Evolutionary conservation across 208 protist genomes (phyloP).

Genomic region (Leishmania tarentolae): DNA sequence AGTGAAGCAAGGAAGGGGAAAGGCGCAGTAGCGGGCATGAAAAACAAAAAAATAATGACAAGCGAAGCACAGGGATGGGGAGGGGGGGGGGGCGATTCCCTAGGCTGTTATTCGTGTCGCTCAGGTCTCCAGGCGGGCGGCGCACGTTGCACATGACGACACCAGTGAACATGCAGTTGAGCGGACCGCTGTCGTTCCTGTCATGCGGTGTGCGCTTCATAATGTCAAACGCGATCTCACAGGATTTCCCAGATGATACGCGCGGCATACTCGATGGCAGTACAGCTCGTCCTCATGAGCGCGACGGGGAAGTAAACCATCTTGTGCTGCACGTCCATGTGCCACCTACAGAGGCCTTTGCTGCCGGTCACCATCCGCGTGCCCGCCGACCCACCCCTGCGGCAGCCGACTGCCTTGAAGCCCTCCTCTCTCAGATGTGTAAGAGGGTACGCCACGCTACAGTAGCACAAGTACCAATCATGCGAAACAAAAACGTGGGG

Average conservation of each 20-base stretch:
- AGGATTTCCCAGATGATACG: slow-evolving; percentile 1
- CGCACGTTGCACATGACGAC: background rate
- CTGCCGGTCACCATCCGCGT: background rate
- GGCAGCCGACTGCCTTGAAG: background rate
- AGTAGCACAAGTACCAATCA: background rate
- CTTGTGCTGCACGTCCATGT: slow-evolving; percentile 43
- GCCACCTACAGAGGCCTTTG: background rate
- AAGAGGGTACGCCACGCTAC: background rate
- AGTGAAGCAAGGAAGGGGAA: background rate
- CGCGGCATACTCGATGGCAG: slow-evolving; percentile 43
- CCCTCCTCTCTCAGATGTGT: background rate
- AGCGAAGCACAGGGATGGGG: background rate
- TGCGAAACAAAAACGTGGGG: background rate
- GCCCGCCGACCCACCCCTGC: background rate
- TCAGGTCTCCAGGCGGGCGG: no score
- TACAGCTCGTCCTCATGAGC: slow-evolving; percentile 49
- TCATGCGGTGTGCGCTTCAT: background rate
- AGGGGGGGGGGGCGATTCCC: background rate
- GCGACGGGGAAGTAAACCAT: slow-evolving; percentile 51
- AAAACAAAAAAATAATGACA: background rate
- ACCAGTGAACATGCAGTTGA: background rate
- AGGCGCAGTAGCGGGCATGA: background rate
- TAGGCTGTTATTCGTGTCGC: background rate
- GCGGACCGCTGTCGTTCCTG: background rate
- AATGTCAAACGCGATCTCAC: background rate